phyloP scores from a whole-genome alignment of 345 rosid genomes.

The Salix viminalis region DNA sequence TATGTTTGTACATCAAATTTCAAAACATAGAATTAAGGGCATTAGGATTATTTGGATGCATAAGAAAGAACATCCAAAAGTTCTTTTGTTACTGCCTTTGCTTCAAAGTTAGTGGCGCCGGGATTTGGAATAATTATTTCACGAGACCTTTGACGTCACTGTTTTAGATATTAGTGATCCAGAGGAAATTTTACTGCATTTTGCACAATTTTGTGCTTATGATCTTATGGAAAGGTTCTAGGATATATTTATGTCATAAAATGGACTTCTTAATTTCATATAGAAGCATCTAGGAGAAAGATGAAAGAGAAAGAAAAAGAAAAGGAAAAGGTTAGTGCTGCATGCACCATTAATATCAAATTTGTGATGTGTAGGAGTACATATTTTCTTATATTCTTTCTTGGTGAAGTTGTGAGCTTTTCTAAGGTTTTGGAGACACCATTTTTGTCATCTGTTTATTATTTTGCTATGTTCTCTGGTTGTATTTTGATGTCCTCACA shows the following conservation, averaged over 20 bases:
- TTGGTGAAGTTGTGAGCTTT: neutral
- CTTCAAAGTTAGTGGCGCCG: neutral
- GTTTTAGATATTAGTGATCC: neutral
- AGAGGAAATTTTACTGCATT: neutral
- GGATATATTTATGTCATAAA: neutral
- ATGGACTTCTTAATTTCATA: neutral
- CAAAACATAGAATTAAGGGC: neutral
- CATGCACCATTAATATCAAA: neutral
- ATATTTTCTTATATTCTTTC: neutral
- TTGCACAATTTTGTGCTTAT: neutral
- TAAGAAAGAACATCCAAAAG: neutral
- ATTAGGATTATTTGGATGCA: neutral
- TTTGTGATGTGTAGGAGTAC: neutral
- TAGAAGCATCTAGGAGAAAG: neutral
- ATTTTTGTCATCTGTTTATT: neutral
- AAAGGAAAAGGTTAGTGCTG: neutral
- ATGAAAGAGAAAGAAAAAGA: neutral
- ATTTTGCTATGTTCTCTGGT: neutral
- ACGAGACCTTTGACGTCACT: neutral
- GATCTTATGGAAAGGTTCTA: neutral
- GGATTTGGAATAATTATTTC: neutral
- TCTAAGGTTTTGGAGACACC: neutral
- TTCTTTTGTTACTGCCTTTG: neutral
- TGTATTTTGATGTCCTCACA: neutral
- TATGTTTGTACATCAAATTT: neutral